Conservation (phyloP, 148 eudicot species). For the Camellia granthamiana region DNA sequence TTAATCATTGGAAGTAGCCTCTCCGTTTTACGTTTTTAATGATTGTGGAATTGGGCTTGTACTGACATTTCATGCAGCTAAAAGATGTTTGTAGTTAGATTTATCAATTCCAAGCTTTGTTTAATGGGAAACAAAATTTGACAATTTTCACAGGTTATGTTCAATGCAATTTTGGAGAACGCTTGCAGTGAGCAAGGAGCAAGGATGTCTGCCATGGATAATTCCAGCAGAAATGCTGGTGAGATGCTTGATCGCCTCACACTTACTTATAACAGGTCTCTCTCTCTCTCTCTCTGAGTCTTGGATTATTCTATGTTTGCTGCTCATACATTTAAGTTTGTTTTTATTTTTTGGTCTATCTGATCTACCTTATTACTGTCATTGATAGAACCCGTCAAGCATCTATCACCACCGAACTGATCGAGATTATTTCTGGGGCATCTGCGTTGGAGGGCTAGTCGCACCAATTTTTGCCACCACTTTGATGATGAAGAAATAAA, state of each 20-base stretch:
- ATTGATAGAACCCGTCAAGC: constrained; percentile 86
- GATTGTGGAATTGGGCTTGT: background rate
- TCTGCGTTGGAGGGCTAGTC: constrained; percentile 68
- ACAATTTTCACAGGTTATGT: constrained; percentile 52
- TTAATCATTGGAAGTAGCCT: no score
- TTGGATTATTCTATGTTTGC: constrained; percentile 7
- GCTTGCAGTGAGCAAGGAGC: constrained; percentile 95
- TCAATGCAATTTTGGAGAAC: constrained; percentile 79
- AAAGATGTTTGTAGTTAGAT: background rate
- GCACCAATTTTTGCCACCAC: constrained; percentile 1
- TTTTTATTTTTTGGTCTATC: background rate
- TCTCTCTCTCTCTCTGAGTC: constrained; percentile 10
- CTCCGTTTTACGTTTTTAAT: no score
- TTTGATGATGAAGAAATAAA: constrained; percentile 53
- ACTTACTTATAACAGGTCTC: constrained; percentile 73
- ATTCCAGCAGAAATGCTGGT: constrained; percentile 89
- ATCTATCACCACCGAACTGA: constrained; percentile 82
- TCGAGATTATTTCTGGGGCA: constrained; percentile 90
- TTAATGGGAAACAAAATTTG: constrained; percentile 6
- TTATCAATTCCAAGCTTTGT: constrained; percentile 1
- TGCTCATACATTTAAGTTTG: background rate
- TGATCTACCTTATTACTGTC: constrained; percentile 15
- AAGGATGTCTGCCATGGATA: constrained; percentile 90
- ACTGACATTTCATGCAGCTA: background rate
- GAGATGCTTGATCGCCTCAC: constrained; percentile 90